A percentile compares a stretch with the other conserved stretches of the same genome.
These are phyloP conservation scores for Ganoderma meredithae DNA, from an alignment of 1,284 basidiomycete genomes.

Conservation along the genomic window DNA sequence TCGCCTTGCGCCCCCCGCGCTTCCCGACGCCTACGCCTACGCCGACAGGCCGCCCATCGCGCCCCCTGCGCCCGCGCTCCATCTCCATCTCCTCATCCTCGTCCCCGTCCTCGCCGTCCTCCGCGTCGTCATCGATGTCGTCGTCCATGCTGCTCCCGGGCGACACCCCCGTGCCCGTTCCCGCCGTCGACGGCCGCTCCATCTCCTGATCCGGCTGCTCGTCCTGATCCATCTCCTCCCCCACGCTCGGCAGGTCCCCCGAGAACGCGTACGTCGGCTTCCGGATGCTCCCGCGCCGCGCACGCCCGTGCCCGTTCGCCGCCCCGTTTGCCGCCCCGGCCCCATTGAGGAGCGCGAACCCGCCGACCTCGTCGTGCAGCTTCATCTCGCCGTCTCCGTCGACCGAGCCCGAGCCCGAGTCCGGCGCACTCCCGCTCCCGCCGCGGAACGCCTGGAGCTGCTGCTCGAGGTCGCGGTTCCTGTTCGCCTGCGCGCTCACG, in stretches of 20 bases:
- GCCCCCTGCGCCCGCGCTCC: slow-evolving; percentile 39
- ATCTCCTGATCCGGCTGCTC: slow-evolving; percentile 38
- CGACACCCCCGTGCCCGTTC: slow-evolving; percentile 32
- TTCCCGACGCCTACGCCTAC: slow-evolving; percentile 40
- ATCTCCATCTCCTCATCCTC: slow-evolving; percentile 38
- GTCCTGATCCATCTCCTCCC: slow-evolving; percentile 42
- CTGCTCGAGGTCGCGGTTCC: slow-evolving; percentile 79
- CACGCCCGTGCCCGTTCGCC: slow-evolving; percentile 15
- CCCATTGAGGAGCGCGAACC: slow-evolving; percentile 31
- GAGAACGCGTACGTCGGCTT: slow-evolving; percentile 34
- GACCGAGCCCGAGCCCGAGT: slow-evolving; percentile 16
- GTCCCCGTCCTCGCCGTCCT: slow-evolving; percentile 31
- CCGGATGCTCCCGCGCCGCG: slow-evolving; percentile 32
- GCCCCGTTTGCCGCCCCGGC: slow-evolving; percentile 10
- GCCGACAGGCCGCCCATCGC: slow-evolving; percentile 41
- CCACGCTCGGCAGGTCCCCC: slow-evolving; percentile 41
- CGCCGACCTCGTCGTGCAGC: slow-evolving; percentile 43
- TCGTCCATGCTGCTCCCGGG: slow-evolving; percentile 34
- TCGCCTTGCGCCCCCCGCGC: slow-evolving; percentile 33
- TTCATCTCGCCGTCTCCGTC: slow-evolving; percentile 39
- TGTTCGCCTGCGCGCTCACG: slow-evolving; percentile 76
- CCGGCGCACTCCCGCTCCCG: slow-evolving; percentile 30
- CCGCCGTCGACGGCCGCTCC: slow-evolving; percentile 37
- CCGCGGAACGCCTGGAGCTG: slow-evolving; percentile 58
- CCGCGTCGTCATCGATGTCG: slow-evolving; percentile 34